A percentile compares a stretch with the other conserved stretches of the same genome.
These are phyloP conservation scores for Aspergillus flavus DNA, from an alignment of 2,329 filamentous ascomycete genomes.

Conservation along the genomic window DNA sequence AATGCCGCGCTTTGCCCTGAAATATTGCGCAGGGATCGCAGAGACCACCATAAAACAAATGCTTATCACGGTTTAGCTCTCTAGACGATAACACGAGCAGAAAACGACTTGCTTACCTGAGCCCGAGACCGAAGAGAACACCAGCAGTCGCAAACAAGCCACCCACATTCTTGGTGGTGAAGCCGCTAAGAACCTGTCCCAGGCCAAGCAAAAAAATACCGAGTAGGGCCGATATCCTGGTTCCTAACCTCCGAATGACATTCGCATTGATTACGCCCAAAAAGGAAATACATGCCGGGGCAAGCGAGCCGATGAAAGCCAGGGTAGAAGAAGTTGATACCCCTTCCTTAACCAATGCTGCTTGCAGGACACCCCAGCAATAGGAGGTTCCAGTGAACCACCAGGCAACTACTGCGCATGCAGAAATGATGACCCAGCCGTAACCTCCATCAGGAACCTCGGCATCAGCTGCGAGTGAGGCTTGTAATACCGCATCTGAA, in stretches of 20 bases:
- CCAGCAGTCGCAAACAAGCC: conserved; percentile 55
- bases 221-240: conserved; percentile 49
- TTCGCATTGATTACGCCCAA: conserved; percentile 57
- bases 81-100: background rate
- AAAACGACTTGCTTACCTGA: conserved; percentile 30
- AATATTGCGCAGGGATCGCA: conserved; percentile 57
- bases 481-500: conserved; percentile 42
- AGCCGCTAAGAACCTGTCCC: conserved; percentile 53
- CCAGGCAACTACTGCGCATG: conserved; percentile 56
- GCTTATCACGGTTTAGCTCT: conserved; percentile 18
- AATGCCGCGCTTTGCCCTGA: conserved; percentile 55
- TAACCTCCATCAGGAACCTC: conserved; percentile 37
- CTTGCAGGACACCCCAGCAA: conserved; percentile 64
- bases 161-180: conserved; percentile 48
- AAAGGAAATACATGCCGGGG: conserved; percentile 53
- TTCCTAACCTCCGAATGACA: conserved; percentile 55
- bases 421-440: conserved; percentile 50
- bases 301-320: conserved; percentile 61
- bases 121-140: conserved; percentile 50
- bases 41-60: conserved; percentile 52
- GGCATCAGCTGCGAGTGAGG: conserved; percentile 50
- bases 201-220: conserved; percentile 56
- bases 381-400: conserved; percentile 61
- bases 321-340: conserved; percentile 56
- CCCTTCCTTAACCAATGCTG: conserved; percentile 53